A percentile compares a stretch with the other conserved stretches of the same genome.
Conservation (phyloP, 1,139 yeast genomes). For the Nakaseomyces uthaithaninus region DNA sequence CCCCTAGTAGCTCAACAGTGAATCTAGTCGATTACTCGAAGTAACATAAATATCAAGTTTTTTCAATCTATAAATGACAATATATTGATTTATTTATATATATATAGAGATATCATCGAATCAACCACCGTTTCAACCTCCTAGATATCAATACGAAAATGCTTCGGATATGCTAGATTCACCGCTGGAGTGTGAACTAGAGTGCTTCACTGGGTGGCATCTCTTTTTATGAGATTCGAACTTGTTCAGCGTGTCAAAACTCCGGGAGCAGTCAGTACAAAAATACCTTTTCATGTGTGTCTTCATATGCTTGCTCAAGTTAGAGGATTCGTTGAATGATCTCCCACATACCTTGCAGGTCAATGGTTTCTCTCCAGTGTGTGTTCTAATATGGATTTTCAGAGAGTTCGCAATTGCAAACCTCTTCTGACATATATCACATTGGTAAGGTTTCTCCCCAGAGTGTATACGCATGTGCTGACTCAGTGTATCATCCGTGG, state of each 20-base stretch:
- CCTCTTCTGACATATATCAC: slow-evolving; percentile 56
- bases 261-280: slow-evolving; percentile 45
- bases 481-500: slow-evolving; percentile 45
- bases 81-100: too few relatives aligned
- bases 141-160: too few relatives aligned
- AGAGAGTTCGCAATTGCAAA: slow-evolving; percentile 54
- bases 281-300: slow-evolving; percentile 47
- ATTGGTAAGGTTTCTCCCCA: slow-evolving; percentile 76
- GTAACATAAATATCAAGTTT: too few relatives aligned
- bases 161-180: too few relatives aligned
- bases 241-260: slow-evolving; percentile 35
- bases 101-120: too few relatives aligned
- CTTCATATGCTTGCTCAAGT: slow-evolving; percentile 79
- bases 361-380: slow-evolving; percentile 89
- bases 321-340: slow-evolving; percentile 81
- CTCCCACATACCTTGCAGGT: slow-evolving; percentile 77
- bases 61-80: too few relatives aligned
- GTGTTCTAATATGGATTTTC: slow-evolving; percentile 65
- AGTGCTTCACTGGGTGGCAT: slow-evolving; percentile 11
- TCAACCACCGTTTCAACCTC: too few relatives aligned
- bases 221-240: slow-evolving; percentile 14
- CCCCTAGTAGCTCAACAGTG: too few relatives aligned
- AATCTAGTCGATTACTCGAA: too few relatives aligned
- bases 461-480: slow-evolving; percentile 79
- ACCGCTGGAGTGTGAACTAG: too few relatives aligned